Base-by-base conservation (phyloP, 257 asterid genomes). In the Anisodus acutangulus region DNA sequence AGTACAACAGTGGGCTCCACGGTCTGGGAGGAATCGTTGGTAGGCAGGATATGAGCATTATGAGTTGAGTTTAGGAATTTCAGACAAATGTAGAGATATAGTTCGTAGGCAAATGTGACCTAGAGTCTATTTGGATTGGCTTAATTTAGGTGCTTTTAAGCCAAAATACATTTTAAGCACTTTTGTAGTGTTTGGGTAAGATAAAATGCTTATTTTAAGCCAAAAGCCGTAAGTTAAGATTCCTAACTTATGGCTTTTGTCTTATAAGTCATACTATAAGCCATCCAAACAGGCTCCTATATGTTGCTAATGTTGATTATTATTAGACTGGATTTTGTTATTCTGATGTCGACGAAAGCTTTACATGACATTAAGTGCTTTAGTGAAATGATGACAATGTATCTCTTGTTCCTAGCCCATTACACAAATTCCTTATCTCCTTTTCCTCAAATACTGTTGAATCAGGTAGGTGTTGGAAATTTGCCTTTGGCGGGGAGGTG, bases 361-460 rank as follows among this genome's bases (percentile, higher is more conserved):
- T 69, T 69, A 31, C 78, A 69, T 39, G 53, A 6, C 53, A 69
- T 16, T 16, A 69, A n/a, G 79, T 70, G 79, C 57, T 70, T 70
- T 17, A 22, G 55, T 70, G 79, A 70, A 70, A 70, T 6, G 8
- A 70, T 70, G 37, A 67, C 10, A 35, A 67, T 35, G 49, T 35
- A 67, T 17, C 35, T 41, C 53, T 17, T n/a, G 57, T 70, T n/a
- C 17, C 12, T 43, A 70, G 57, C 17, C 37, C 57, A 43, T 45
- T 17, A n/a, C 12, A 0, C 8, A 71, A 49, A 19, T 71, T 49
- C 11, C 3, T 74, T 0, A 22, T 49, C 8, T 6, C 16, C 58
- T 49, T 11, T 0, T 71, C 79, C 79, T 71, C 58, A 45, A 45
- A 45, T 71, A 43, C 12, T 47, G 43, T 47, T 49, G 37, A 49